These are phyloP conservation scores for Trametes elegans DNA, from an alignment of 768 basidiomycete genomes.

Conservation along the genomic window DNA sequence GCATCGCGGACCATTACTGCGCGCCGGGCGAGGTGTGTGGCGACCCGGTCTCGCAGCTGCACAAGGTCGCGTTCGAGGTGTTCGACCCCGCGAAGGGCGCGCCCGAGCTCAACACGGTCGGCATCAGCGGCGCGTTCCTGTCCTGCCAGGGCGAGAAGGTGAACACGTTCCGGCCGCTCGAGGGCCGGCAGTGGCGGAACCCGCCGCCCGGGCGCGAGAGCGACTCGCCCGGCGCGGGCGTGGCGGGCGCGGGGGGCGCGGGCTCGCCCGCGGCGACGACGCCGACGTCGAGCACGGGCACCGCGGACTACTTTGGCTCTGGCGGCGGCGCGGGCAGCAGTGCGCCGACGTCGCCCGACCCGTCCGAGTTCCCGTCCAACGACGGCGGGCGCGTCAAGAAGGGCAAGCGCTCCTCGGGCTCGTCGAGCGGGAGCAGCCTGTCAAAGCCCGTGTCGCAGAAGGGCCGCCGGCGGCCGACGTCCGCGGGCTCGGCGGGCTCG, in stretches of 20 bases:
- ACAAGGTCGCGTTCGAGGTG: slow-evolving; percentile 94
- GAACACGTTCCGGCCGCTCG: slow-evolving; percentile 83
- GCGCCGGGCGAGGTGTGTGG: slow-evolving; percentile 84
- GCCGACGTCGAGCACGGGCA: slow-evolving; percentile 40
- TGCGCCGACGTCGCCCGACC: slow-evolving; percentile 67
- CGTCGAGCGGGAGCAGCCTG: slow-evolving; percentile 63
- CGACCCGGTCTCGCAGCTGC: slow-evolving; percentile 92
- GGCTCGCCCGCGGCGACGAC: slow-evolving; percentile 70
- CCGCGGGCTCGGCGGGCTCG: slow-evolving; percentile 53
- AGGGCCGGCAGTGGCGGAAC: slow-evolving; percentile 70
- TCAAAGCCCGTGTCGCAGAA: slow-evolving; percentile 54
- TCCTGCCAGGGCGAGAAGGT: slow-evolving; percentile 94
- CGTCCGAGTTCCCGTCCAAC: slow-evolving; percentile 69
- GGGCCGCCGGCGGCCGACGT: slow-evolving; percentile 70
- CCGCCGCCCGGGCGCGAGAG: slow-evolving; percentile 33
- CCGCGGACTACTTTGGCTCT: slow-evolving; percentile 62
- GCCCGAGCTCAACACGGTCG: slow-evolving; percentile 77
- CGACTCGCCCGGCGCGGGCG: slow-evolving; percentile 40
- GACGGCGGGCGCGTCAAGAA: slow-evolving; percentile 86
- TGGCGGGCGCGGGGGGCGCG: too few species aligned
- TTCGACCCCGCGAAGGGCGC: slow-evolving; percentile 67
- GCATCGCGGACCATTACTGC: slow-evolving; percentile 81
- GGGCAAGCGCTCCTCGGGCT: slow-evolving; percentile 70
- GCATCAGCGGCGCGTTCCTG: slow-evolving; percentile 76
- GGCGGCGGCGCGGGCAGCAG: slow-evolving; percentile 53